Conservation (phyloP, 352 stramenopile species). For the Phytophthora melonis region DNA sequence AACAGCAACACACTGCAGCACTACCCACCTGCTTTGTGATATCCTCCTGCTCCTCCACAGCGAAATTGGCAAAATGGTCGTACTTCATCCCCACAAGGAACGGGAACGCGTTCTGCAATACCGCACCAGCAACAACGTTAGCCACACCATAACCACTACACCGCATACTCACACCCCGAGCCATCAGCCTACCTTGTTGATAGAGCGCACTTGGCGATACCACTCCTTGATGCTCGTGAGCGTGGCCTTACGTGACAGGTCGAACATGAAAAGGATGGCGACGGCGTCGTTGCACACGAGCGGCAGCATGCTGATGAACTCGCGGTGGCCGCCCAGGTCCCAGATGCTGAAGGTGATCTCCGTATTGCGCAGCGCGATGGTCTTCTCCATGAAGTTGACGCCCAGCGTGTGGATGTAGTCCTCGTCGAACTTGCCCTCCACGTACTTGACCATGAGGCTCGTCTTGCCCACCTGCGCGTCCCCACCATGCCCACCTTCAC, state of each 20-base stretch:
- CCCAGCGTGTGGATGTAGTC: conserved; percentile 97
- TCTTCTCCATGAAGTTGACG: conserved; percentile 98
- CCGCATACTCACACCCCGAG: neutral
- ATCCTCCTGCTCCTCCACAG: conserved; percentile 92
- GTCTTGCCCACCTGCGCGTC: conserved; percentile 95
- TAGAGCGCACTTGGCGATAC: conserved; percentile 91
- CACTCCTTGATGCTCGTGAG: conserved; percentile 95
- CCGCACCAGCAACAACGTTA: neutral
- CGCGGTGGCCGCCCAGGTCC: conserved; percentile 93
- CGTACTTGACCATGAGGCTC: conserved; percentile 97
- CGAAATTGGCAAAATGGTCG: conserved; percentile 93
- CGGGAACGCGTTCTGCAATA: conserved; percentile 85
- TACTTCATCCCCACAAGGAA: conserved; percentile 97
- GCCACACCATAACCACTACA: neutral
- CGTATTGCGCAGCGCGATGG: conserved; percentile 93
- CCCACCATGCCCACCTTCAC: conserved; percentile 96
- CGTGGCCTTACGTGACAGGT: conserved; percentile 92
- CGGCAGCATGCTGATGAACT: conserved; percentile 96
- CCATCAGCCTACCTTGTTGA: conserved; percentile 79
- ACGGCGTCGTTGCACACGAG: conserved; percentile 96
- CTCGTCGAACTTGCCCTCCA: conserved; percentile 96
- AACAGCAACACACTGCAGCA: neutral
- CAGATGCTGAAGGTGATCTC: conserved; percentile 97
- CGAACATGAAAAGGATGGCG: conserved; percentile 97
- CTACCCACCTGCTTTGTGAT: conserved; percentile 91